Evolutionary conservation across 176 grass and related monocot species (phyloP).

Genomic region (Metroxylon sagu): DNA sequence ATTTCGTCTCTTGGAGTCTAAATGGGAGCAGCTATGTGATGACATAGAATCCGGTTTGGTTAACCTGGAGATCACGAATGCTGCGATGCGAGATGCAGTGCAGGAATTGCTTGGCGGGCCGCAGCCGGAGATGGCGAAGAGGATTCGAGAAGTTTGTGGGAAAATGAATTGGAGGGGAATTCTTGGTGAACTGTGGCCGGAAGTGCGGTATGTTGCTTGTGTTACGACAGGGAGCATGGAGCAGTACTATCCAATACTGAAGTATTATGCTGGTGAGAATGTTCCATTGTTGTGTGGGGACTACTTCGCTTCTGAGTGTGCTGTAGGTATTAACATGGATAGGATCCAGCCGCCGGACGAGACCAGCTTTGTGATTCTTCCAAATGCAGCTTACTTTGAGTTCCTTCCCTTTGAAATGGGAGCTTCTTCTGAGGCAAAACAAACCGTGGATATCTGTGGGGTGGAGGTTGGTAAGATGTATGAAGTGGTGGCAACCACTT

Average conservation of each 20-base stretch:
- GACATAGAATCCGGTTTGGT: slow-evolving; percentile 23
- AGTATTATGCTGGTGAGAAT: slow-evolving; percentile 16
- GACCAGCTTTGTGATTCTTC: slow-evolving; percentile 22
- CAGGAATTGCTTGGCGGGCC: slow-evolving; percentile 18
- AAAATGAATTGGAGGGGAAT: slow-evolving; percentile 20
- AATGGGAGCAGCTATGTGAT: slow-evolving; percentile 19
- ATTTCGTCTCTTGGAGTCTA: slow-evolving; percentile 15
- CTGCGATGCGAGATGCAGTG: slow-evolving; percentile 13
- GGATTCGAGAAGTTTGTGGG: slow-evolving; percentile 6
- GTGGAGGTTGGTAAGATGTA: slow-evolving; percentile 21
- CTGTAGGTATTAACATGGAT: slow-evolving; percentile 27
- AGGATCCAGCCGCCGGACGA: slow-evolving; percentile 3
- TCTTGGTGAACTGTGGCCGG: slow-evolving; percentile 19
- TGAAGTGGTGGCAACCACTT: slow-evolving; percentile 28
- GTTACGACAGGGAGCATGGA: slow-evolving; percentile 27
- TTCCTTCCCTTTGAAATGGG: slow-evolving; percentile 25
- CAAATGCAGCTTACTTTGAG: slow-evolving; percentile 29
- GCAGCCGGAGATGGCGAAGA: slow-evolving; percentile 9
- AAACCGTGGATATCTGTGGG: slow-evolving; percentile 22
- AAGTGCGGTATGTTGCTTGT: slow-evolving; percentile 25
- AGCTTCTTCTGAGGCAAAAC: neutral
- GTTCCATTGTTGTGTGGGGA: slow-evolving; percentile 19
- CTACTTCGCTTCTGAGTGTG: slow-evolving; percentile 27
- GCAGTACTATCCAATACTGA: slow-evolving; percentile 23
- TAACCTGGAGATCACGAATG: slow-evolving; percentile 4